phyloP scores from a whole-genome alignment of 139 green algal genomes.

The Volvox africanus region DNA sequence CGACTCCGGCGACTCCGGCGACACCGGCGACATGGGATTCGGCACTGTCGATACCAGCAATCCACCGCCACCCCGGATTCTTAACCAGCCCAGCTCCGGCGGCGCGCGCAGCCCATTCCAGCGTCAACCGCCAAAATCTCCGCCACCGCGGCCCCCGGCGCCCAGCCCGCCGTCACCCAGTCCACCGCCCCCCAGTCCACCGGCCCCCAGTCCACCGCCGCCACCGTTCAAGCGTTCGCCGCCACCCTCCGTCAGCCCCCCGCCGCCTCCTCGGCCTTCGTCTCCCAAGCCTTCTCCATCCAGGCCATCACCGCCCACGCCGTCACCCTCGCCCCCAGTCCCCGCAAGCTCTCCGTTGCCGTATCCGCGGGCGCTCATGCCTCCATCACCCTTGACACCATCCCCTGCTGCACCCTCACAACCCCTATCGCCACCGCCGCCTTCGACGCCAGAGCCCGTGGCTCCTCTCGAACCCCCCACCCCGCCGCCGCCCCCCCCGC shows the following conservation, averaged over 20 bases:
- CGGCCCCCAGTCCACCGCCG: too few relatives aligned
- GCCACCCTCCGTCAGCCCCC: neutral
- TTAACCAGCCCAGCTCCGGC: neutral
- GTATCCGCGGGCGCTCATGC: neutral
- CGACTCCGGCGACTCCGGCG: neutral
- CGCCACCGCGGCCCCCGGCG: too few relatives aligned
- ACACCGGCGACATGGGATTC: neutral
- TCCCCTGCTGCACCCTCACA: neutral
- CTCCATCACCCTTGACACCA: neutral
- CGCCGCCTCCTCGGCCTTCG: neutral
- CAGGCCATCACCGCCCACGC: neutral
- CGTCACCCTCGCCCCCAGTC: neutral
- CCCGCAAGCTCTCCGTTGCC: neutral
- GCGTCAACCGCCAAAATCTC: neutral
- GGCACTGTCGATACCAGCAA: neutral
- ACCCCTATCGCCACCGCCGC: neutral
- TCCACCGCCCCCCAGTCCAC: too few relatives aligned
- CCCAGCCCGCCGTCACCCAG: too few relatives aligned
- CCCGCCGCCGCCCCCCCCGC: neutral
- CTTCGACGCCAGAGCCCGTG: neutral
- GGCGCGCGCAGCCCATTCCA: neutral
- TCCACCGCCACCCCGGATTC: neutral
- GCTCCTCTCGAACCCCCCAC: neutral
- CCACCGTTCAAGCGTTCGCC: neutral
- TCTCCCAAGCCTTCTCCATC: neutral